Evolutionary conservation across 495 filamentous ascomycete genomes (phyloP).

Genomic region (Hypoxylon perforatum): DNA sequence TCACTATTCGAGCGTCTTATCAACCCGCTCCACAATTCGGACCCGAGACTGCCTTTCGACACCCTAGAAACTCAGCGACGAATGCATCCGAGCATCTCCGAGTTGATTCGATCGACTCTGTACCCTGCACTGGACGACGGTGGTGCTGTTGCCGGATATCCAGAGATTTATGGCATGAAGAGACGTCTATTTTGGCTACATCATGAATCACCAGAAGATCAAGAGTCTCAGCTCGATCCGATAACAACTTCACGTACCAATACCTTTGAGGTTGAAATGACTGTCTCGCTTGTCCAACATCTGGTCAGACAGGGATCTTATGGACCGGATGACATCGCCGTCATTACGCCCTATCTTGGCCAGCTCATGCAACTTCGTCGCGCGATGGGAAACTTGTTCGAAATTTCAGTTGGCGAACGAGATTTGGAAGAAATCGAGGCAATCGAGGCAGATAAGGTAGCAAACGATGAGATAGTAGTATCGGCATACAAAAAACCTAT

Average conservation of each 20-base stretch:
- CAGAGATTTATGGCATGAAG: constrained; percentile 72
- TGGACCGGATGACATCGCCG: constrained; percentile 73
- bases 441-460: constrained; percentile 52
- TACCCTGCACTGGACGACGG: constrained; percentile 75
- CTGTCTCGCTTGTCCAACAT: constrained; percentile 72
- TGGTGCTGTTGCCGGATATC: constrained; percentile 61
- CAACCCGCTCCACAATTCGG: constrained; percentile 47
- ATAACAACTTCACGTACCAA: constrained; percentile 72
- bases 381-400: constrained; percentile 62
- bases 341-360: constrained; percentile 80
- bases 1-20: constrained; percentile 78
- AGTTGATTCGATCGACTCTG: constrained; percentile 69
- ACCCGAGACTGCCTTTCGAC: constrained; percentile 62
- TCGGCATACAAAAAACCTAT: constrained; percentile 18
- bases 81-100: constrained; percentile 80
- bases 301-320: constrained; percentile 78
- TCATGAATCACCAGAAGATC: constrained; percentile 68
- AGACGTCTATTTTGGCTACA: constrained; percentile 79
- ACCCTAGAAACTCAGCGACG: constrained; percentile 74
- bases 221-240: constrained; percentile 51
- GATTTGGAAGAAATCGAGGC: constrained; percentile 71
- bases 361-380: constrained; percentile 73
- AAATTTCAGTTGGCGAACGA: constrained; percentile 73
- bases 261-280: constrained; percentile 74
- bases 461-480: constrained; percentile 36